Evolutionary conservation across 371 early-diverging fungal species (phyloP).

Genomic region (Mucor sp.): DNA sequence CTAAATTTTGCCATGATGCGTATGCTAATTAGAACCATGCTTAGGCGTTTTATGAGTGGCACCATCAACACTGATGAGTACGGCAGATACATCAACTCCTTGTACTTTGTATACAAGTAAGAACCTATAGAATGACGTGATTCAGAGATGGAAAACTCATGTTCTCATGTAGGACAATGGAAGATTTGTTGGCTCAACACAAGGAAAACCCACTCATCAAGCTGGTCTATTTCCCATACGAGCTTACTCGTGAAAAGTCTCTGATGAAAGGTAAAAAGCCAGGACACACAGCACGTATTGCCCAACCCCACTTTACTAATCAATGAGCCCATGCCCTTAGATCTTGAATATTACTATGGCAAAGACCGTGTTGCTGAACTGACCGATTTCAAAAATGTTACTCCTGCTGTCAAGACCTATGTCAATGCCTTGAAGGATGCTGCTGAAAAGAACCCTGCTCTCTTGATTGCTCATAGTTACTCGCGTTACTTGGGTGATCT

Average conservation of each 20-base stretch:
- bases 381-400: constrained; percentile 33
- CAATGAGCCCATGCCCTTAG: constrained; percentile 16
- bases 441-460: constrained; percentile 45
- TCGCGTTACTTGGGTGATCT: constrained; percentile 66
- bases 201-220: constrained; percentile 48
- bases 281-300: neutral
- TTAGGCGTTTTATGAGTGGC: constrained; percentile 22
- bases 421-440: constrained; percentile 50
- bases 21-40: neutral
- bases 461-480: constrained; percentile 61
- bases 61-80: constrained; percentile 41
- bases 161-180: constrained; percentile 33
- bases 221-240: constrained; percentile 55
- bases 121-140: neutral
- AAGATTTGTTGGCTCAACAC: constrained; percentile 47
- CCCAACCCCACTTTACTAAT: neutral
- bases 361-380: constrained; percentile 46
- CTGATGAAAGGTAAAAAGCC: constrained; percentile 39
- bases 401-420: constrained; percentile 55
- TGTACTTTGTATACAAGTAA: constrained; percentile 50
- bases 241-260: constrained; percentile 46
- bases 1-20: neutral
- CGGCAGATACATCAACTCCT: constrained; percentile 44
- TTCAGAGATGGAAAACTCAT: neutral
- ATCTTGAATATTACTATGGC: constrained; percentile 59